phyloP scores from a whole-genome alignment of 768 basidiomycete species.

The Neoboletus subvelutipes region DNA sequence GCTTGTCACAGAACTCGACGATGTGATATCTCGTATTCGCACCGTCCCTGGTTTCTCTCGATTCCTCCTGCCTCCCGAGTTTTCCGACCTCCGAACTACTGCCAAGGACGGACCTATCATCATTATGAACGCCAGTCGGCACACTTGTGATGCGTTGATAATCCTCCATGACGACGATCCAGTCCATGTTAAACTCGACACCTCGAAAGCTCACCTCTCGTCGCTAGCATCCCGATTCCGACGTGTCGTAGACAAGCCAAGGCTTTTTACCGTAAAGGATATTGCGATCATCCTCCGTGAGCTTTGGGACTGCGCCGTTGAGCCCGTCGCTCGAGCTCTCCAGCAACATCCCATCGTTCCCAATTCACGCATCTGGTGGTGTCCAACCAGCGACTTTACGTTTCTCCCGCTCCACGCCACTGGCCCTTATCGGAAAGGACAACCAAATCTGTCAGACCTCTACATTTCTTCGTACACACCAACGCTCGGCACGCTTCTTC shows the following conservation, averaged over 20 bases:
- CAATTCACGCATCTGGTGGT: not conserved
- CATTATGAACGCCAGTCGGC: not conserved
- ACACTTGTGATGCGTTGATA: not conserved
- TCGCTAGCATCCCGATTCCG: not conserved
- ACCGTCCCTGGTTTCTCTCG: not conserved
- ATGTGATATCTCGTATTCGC: not conserved
- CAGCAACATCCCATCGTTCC: not conserved
- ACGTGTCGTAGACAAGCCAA: not conserved
- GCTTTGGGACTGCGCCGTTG: not conserved
- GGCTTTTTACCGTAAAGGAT: not conserved
- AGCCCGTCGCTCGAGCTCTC: not conserved
- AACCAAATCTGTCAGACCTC: not conserved
- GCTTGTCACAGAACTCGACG: not conserved
- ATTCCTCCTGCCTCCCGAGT: not conserved
- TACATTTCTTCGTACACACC: constrained; percentile 28
- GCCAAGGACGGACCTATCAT: not conserved
- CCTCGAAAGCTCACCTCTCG: not conserved
- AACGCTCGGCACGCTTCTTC: constrained; percentile 19
- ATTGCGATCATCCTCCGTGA: not conserved
- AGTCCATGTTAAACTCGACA: not conserved
- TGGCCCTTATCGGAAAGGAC: not conserved
- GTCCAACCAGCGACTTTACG: not conserved
- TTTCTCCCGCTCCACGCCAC: not conserved
- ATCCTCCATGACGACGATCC: not conserved
- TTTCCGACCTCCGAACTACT: not conserved